Conservation (phyloP, 495 filamentous ascomycete species). For the Stereocaulon alpinum region DNA sequence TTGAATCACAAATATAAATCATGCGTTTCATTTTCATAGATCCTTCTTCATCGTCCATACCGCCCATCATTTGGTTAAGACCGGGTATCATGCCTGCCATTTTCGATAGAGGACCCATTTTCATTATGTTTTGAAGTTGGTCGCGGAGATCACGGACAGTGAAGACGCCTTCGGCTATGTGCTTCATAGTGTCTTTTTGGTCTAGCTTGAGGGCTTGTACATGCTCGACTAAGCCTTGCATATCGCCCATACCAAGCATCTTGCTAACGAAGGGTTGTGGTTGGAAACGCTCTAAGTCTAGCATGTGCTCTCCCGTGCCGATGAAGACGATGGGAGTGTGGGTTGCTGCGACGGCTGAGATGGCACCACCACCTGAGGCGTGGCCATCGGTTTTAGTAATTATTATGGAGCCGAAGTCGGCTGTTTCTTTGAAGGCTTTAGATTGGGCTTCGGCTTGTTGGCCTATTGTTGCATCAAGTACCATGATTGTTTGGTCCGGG, state of each 20-base stretch:
- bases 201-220: constrained; percentile 95
- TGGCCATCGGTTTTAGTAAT: constrained; percentile 98
- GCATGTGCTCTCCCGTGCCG: constrained; percentile 92
- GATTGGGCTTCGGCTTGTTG: constrained; percentile 92
- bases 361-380: constrained; percentile 89
- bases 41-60: constrained; percentile 95
- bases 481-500: constrained; percentile 97
- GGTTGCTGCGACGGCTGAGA: constrained; percentile 95
- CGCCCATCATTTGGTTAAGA: constrained; percentile 80
- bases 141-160: constrained; percentile 90
- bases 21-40: constrained; percentile 87
- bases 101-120: constrained; percentile 96
- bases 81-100: constrained; percentile 99
- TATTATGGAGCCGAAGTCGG: constrained; percentile 96
- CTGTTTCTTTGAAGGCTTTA: constrained; percentile 93
- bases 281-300: constrained; percentile 87
- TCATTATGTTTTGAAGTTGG: constrained; percentile 96
- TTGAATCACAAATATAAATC: constrained; percentile 97
- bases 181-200: constrained; percentile 98
- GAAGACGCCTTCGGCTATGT: constrained; percentile 93
- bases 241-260: constrained; percentile 92
- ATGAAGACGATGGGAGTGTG: constrained; percentile 96
- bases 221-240: constrained; percentile 90
- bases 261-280: constrained; percentile 87
- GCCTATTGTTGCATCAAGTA: constrained; percentile 90